Base-by-base conservation (phyloP, 352 stramenopile species). In the Phytophthora chlamydospora region DNA sequence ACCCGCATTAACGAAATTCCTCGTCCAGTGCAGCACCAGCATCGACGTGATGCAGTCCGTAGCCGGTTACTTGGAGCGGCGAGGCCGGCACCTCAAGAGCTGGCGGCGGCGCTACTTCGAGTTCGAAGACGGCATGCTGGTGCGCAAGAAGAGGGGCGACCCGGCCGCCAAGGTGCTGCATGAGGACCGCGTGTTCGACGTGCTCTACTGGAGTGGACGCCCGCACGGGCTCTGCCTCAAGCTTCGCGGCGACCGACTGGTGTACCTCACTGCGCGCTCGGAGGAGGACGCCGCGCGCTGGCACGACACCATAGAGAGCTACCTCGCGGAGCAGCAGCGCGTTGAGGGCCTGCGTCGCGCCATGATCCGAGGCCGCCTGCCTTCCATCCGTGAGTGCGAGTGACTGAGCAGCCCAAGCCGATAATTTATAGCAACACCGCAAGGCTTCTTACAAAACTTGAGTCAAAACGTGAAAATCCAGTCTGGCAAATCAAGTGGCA, bases 31-130 rank as follows among this genome's bases (percentile, higher is more conserved):
- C 49, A 55, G 24, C 9, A 13, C 7, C 6, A 5, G 6, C 14
- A 27, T n/a, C n/a, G n/a, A n/a, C n/a, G 35, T 31, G 19, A 66
- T 66, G 55, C 55, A 64, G 2, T 32, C 21, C 6, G 54, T 71
- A 9, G 49, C 54, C 52, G 82, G 82, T 10, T 89, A 81, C 58
- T 75, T 91, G 14, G 62, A 70, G 35, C 87, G 85, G 61, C 80
- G 81, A 32, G 76, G 82, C 12, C 73, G 71, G 36, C 82, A 83
- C 48, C 59, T 91, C 52, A 87, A 86, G 62, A 86, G 61, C 60
- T 91, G 82, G 82, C 84, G 85, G 48, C 69, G 73, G 5, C 78
- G 82, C 61, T 91, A 78, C 73, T 89, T 89, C 63, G 74, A 73
- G 36, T 86, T 91, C 44, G 62, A 77, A 33, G 75, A 86, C 55